phyloP scores from a whole-genome alignment of 2,329 filamentous ascomycete genomes.

The Pyrenochaeta sp. region DNA sequence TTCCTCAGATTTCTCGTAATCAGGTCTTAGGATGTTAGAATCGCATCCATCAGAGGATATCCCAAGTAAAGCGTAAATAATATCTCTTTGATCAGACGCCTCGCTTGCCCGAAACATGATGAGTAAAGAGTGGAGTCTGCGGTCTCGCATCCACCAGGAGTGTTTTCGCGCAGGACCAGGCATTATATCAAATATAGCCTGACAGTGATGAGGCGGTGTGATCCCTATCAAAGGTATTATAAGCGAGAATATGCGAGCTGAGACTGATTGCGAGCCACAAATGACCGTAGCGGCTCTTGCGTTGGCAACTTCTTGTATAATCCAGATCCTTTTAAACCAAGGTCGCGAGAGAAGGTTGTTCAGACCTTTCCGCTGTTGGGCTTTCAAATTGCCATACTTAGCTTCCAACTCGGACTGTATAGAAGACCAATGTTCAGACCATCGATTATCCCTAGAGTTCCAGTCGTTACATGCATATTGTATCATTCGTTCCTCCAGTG shows the following conservation, averaged over 20 bases:
- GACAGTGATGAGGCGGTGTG: constrained; percentile 8
- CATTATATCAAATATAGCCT: constrained; percentile 32
- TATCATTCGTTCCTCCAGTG: constrained; percentile 2
- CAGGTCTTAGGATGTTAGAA: too few relatives aligned
- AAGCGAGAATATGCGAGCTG: constrained; percentile 17
- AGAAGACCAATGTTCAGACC: constrained; percentile 6
- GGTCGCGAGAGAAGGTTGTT: constrained; percentile 4
- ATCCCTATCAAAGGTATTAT: constrained; percentile 8
- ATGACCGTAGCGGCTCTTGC: constrained; percentile 15
- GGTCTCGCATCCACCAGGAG: constrained; percentile 27
- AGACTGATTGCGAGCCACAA: constrained; percentile 17
- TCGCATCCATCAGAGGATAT: too few relatives aligned
- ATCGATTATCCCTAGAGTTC: constrained; percentile 5
- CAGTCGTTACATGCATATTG: constrained; percentile 11
- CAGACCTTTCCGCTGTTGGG: constrained; percentile 1
- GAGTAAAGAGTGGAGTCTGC: constrained; percentile 25
- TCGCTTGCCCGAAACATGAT: constrained; percentile 21
- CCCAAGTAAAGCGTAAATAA: constrained; percentile 31
- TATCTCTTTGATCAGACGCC: constrained; percentile 28
- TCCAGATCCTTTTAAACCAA: constrained; percentile 33
- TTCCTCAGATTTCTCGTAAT: too few relatives aligned
- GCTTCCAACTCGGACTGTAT: neutral
- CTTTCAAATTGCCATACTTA: neutral
- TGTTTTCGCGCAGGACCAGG: constrained; percentile 9
- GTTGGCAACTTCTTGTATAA: constrained; percentile 32